Evolutionary conservation across 1,284 basidiomycete genomes (phyloP).

Genomic region (Malassezia globosa): DNA sequence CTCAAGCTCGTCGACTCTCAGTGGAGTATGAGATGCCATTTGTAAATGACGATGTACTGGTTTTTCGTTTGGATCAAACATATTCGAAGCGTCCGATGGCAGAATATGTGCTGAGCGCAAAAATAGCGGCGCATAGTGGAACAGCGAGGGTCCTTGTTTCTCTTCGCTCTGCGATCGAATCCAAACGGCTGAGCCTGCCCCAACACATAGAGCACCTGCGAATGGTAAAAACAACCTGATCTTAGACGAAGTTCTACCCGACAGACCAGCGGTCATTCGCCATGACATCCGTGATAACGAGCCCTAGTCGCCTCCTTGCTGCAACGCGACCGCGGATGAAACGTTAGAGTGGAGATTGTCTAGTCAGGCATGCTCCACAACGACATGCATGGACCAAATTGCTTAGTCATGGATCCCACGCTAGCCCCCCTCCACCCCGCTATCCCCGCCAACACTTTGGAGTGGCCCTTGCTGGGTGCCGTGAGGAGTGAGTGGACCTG

Average conservation of each 20-base stretch:
- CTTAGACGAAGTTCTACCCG: too few species aligned
- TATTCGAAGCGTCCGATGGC: neutral
- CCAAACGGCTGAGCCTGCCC: neutral
- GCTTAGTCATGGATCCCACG: too few species aligned
- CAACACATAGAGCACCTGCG: neutral
- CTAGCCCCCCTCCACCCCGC: too few species aligned
- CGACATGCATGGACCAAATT: too few species aligned
- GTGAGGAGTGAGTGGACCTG: too few species aligned
- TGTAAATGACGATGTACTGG: slow-evolving; percentile 6
- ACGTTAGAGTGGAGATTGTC: too few species aligned
- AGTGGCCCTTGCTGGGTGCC: neutral
- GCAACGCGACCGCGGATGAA: too few species aligned
- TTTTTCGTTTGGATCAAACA: neutral
- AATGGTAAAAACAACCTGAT: too few species aligned
- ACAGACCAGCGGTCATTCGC: too few species aligned
- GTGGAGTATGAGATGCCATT: neutral
- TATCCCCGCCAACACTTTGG: neutral
- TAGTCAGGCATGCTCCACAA: too few species aligned
- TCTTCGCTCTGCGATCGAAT: neutral
- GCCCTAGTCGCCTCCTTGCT: too few species aligned
- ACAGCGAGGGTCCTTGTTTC: neutral
- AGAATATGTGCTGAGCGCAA: neutral
- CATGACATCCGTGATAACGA: too few species aligned
- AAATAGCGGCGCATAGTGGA: neutral
- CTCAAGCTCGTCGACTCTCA: neutral